These are phyloP conservation scores for Fennellomyces sp. DNA, from an alignment of 371 early-diverging fungal genomes.

Conservation along the genomic window DNA sequence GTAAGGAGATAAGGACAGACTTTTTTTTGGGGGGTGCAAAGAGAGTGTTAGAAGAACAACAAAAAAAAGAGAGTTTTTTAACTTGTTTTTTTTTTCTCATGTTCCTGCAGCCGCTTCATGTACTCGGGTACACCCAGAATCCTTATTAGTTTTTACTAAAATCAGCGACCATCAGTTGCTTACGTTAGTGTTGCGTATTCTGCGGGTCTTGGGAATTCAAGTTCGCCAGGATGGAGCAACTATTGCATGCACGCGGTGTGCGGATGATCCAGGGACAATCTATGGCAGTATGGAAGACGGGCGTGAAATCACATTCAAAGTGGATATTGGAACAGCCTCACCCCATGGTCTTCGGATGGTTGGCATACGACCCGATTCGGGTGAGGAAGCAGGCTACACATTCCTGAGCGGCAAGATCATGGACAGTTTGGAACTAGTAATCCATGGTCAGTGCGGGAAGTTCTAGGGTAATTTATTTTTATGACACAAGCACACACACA, in stretches of 20 bases:
- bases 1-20: too few species aligned
- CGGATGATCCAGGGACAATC: neutral
- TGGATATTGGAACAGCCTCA: neutral
- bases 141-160: neutral
- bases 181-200: neutral
- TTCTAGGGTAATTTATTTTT: neutral
- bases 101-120: constrained; percentile 2
- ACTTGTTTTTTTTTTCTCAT: neutral
- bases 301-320: constrained; percentile 1
- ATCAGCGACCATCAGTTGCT: neutral
- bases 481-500: neutral
- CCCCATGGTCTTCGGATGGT: constrained; percentile 9
- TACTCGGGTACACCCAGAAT: constrained; percentile 6
- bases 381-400: constrained; percentile 7
- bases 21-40: too few species aligned
- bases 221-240: neutral
- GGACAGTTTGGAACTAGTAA: constrained; percentile 8
- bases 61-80: neutral
- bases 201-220: constrained; percentile 8
- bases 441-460: neutral
- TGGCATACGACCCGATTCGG: constrained; percentile 9
- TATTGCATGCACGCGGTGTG: neutral
- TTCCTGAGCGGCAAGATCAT: constrained; percentile 14
- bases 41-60: neutral
- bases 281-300: constrained; percentile 3